Conservation (phyloP, 768 basidiomycete species). For the Phylloporus sp. region DNA sequence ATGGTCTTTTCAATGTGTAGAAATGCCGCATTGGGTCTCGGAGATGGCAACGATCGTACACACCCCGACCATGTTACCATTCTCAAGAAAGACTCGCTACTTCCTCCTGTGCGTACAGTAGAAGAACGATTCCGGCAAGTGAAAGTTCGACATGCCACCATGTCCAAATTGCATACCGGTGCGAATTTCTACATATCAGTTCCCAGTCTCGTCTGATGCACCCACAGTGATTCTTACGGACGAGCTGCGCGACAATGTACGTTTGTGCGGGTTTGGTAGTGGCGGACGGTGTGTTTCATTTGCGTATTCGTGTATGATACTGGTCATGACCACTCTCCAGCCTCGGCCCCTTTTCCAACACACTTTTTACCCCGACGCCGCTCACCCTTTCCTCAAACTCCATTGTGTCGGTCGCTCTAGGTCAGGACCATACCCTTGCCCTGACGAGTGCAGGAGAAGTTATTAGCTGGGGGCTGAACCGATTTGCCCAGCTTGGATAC, state of each 20-base stretch:
- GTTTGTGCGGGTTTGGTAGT: slow-evolving; percentile 85
- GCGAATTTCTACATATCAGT: slow-evolving; percentile 6
- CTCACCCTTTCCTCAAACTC: slow-evolving; percentile 52
- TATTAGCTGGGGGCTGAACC: slow-evolving; percentile 86
- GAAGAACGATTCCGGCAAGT: slow-evolving; percentile 58
- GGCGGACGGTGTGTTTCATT: slow-evolving; percentile 64
- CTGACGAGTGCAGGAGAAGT: slow-evolving; percentile 80
- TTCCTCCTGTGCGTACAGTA: slow-evolving; percentile 22
- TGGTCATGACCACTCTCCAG: slow-evolving; percentile 33
- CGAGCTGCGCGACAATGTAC: slow-evolving; percentile 69
- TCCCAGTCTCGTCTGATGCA: background rate
- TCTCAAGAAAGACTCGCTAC: slow-evolving; percentile 14
- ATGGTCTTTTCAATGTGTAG: slow-evolving; percentile 33
- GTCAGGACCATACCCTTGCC: slow-evolving; percentile 92
- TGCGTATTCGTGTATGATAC: background rate
- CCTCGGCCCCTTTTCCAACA: slow-evolving; percentile 72
- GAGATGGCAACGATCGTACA: slow-evolving; percentile 71
- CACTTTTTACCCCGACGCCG: slow-evolving; percentile 68
- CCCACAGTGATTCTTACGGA: slow-evolving; percentile 59
- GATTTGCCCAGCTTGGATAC: slow-evolving; percentile 89
- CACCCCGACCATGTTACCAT: slow-evolving; percentile 76
- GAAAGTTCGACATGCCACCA: slow-evolving; percentile 60
- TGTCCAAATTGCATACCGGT: slow-evolving; percentile 92
- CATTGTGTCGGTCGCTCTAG: slow-evolving; percentile 71
- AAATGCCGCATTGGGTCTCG: slow-evolving; percentile 85